These are phyloP conservation scores for Chaetomiaceae sp. DNA, from an alignment of 2,329 filamentous ascomycete species.

Conservation along the genomic window DNA sequence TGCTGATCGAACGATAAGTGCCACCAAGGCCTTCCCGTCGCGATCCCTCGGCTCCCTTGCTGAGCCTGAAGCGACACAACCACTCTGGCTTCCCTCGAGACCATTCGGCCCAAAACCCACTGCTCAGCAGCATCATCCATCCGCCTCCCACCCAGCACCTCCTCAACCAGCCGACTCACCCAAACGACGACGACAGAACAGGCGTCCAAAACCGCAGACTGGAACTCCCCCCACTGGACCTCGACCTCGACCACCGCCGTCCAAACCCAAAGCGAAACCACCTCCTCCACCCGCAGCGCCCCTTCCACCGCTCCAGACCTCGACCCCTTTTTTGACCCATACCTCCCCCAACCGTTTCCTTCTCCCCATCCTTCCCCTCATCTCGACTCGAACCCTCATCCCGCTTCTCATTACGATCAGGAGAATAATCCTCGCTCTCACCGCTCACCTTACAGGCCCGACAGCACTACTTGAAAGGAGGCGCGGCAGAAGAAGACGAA, in stretches of 20 bases:
- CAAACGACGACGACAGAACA: constrained; percentile 3
- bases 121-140: too few species aligned
- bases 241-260: background rate
- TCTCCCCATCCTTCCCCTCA: background rate
- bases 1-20: too few species aligned
- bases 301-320: background rate
- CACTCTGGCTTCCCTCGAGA: too few species aligned
- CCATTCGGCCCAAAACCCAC: too few species aligned
- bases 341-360: background rate
- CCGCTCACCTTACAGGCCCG: constrained; percentile 3
- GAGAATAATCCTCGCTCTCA: too few species aligned
- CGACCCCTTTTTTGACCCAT: background rate
- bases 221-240: background rate
- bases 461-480: constrained; percentile 9
- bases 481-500: background rate
- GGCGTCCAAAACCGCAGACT: background rate
- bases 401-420: too few species aligned
- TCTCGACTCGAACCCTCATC: background rate
- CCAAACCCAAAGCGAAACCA: background rate
- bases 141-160: too few species aligned
- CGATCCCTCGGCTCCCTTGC: too few species aligned
- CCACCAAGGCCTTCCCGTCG: too few species aligned
- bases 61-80: too few species aligned
- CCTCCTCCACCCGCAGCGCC: background rate
- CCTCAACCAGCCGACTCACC: too few species aligned